These are phyloP conservation scores for Geoglossum cookeanum DNA, from an alignment of 2,329 filamentous ascomycete species.

Conservation along the genomic window DNA sequence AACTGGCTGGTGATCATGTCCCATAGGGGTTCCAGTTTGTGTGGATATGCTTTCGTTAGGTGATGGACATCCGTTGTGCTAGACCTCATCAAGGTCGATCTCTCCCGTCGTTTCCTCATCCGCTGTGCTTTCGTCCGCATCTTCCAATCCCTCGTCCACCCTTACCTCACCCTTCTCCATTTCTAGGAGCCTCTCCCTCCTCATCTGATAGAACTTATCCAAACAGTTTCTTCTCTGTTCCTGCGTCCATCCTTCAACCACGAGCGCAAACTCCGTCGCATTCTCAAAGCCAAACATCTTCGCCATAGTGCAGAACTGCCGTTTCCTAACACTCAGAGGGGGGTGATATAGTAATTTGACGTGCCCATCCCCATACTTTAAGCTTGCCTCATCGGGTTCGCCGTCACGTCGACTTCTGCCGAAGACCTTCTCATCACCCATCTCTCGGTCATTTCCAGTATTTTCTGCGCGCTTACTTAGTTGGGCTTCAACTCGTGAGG, in stretches of 20 bases:
- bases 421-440: constrained; percentile 38
- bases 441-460: constrained; percentile 30
- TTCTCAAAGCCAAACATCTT: constrained; percentile 55
- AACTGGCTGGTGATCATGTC: not conserved
- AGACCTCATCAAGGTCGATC: not conserved
- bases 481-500: constrained; percentile 75
- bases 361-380: constrained; percentile 24
- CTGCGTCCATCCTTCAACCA: constrained; percentile 81
- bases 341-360: constrained; percentile 41
- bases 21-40: not conserved
- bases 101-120: not conserved
- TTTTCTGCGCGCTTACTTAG: constrained; percentile 60
- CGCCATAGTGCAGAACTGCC: constrained; percentile 88
- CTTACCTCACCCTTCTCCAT: not conserved
- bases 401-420: constrained; percentile 22
- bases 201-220: constrained; percentile 52
- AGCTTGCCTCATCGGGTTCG: constrained; percentile 16
- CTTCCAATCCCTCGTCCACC: not conserved
- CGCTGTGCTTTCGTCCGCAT: not conserved
- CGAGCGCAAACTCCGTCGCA: constrained; percentile 68
- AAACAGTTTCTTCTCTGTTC: constrained; percentile 60
- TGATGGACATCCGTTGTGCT: not conserved
- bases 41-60: not conserved
- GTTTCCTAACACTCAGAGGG: constrained; percentile 48
- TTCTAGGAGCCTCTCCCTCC: not conserved